Conservation (phyloP, 108 stramenopile species). For the Nitzschia inconspicua region DNA sequence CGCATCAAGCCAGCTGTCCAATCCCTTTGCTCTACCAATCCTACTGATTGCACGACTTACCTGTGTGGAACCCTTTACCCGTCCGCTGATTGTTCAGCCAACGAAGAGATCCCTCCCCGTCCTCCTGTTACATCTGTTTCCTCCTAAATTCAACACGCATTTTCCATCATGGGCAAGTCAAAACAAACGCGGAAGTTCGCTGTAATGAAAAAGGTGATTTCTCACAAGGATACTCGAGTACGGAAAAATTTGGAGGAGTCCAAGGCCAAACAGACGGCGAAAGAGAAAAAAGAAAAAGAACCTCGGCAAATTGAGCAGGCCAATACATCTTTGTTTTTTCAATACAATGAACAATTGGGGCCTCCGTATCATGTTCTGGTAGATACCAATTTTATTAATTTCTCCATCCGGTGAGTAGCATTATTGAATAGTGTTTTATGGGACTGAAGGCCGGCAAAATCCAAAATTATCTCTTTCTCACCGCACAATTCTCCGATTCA, state of each 20-base stretch:
- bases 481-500: not conserved
- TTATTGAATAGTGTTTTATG: not conserved
- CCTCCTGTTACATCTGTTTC: too few species aligned
- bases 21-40: too few species aligned
- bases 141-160: too few species aligned
- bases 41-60: too few species aligned
- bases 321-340: slow-evolving; percentile 93
- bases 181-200: slow-evolving; percentile 94
- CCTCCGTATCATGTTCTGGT: slow-evolving; percentile 98
- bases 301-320: slow-evolving; percentile 85
- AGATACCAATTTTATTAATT: slow-evolving; percentile 99
- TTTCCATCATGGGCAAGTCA: slow-evolving; percentile 86
- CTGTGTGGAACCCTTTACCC: too few species aligned
- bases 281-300: slow-evolving; percentile 50
- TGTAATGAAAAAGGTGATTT: slow-evolving; percentile 89
- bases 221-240: slow-evolving; percentile 87
- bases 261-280: slow-evolving; percentile 44
- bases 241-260: slow-evolving; percentile 62
- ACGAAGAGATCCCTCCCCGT: too few species aligned
- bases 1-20: too few species aligned
- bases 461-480: not conserved
- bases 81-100: too few species aligned
- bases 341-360: slow-evolving; percentile 96
- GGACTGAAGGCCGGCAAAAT: not conserved
- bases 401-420: slow-evolving; percentile 80